phyloP scores from a whole-genome alignment of 805 yeast species.

The Hanseniaspora valbyensis region DNA sequence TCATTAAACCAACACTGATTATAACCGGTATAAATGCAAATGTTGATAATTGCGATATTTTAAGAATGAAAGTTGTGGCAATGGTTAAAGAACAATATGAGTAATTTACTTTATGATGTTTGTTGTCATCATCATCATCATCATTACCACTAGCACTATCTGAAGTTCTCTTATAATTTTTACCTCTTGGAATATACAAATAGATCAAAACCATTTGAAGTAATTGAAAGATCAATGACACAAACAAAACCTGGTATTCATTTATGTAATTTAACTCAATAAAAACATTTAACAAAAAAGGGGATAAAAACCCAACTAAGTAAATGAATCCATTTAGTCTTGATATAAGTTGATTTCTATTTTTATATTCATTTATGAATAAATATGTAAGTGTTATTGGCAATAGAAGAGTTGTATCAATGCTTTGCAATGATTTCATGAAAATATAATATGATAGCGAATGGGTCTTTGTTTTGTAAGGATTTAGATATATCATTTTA shows the following conservation, averaged over 20 bases:
- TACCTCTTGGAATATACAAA: not conserved
- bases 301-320: not conserved
- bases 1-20: not conserved
- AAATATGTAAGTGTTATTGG: slow-evolving; percentile 1
- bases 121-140: not conserved
- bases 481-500: not conserved
- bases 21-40: not conserved
- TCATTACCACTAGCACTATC: not conserved
- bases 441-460: slow-evolving; percentile 42
- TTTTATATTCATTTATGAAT: not conserved
- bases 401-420: not conserved
- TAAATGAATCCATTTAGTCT: not conserved
- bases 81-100: not conserved
- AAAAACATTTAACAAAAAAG: not conserved
- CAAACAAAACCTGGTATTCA: not conserved
- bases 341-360: not conserved
- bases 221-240: not conserved
- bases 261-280: not conserved
- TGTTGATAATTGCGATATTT: not conserved
- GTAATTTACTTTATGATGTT: not conserved
- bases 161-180: not conserved
- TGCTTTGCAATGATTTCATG: slow-evolving; percentile 50
- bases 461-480: not conserved
- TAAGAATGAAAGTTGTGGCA: not conserved
- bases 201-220: not conserved